Evolutionary conservation across 2,329 filamentous ascomycete genomes (phyloP), one percentile per base, ranked within the genome.

Genomic region (Botrytis galanthina): DNA sequence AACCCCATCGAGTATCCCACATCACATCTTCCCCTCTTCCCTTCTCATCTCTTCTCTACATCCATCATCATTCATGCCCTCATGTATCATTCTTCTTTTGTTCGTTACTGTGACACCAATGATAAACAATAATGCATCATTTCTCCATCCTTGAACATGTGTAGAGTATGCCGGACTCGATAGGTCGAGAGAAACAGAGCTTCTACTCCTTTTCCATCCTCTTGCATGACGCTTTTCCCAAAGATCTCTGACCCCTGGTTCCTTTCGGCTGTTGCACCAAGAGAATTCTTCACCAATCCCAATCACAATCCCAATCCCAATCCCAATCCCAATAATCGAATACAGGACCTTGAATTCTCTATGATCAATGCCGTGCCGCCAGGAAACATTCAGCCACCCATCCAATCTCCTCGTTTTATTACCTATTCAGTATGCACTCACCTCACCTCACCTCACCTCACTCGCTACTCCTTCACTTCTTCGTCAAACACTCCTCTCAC

Each of bases 161-260:
- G 48, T 29, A 69, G 26, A 57, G 16, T 3, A 32, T 32, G 35
- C 32, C 42, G 22, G 35, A 32, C 35, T 69, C 35, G 35, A 69
- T 69, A 69, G 66, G 48, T 48, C 14, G 16, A 29, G 22, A 18
- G 29, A 32, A 29, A 16, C 48, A 57, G 32, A 54, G 29, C n/a
- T 16, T 39, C 66, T 26, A 32, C 42, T 70, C 67, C 67, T 35
- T 32, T 70, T 59, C 51, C 26, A 70, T 70, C 51, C 37, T 59
- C 51, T 18, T 70, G 67, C 67, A 70, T 59, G 18, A 59, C 42
- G 39, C 63, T 42, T 66, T 18, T 48, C 32, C 63, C 42, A 51
- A 59, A 67, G 64, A 54, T 67, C 32, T 39, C 64, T 39, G n/a
- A 18, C 64, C 64, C 64, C 46, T 67, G 64, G 64, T 54, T 39